Conservation (phyloP, 2,329 filamentous ascomycete genomes). For the Botrytis pseudocinerea region DNA sequence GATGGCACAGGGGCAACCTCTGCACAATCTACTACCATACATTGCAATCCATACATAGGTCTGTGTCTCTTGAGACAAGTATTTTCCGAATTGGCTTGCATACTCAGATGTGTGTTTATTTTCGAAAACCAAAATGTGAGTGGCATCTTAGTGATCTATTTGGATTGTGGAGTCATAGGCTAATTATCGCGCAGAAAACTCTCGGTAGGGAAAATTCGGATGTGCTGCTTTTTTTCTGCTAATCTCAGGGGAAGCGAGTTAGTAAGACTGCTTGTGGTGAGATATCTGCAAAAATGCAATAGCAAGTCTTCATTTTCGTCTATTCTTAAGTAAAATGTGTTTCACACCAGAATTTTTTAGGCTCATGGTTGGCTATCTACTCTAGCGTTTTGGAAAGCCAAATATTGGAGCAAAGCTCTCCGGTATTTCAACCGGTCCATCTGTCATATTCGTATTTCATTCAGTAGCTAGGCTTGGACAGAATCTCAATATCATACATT, state of each 20-base stretch:
- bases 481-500: neutral
- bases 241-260: neutral
- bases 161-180: neutral
- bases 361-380: neutral
- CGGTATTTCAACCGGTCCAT: neutral
- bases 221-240: neutral
- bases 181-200: neutral
- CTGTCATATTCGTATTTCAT: neutral
- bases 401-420: neutral
- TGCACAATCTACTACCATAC: neutral
- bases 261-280: neutral
- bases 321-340: neutral
- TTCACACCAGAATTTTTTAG: neutral
- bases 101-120: neutral
- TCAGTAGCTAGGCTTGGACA: neutral
- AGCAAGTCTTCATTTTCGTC: neutral
- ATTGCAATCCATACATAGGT: neutral
- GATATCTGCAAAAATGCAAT: neutral
- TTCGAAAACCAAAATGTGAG: rapidly evolving
- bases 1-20: neutral
- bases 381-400: neutral
- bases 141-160: rapidly evolving
- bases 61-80: neutral
- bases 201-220: neutral
- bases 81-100: neutral